Conservation (phyloP, 257 asterid species). For the Penstemon eatonii region DNA sequence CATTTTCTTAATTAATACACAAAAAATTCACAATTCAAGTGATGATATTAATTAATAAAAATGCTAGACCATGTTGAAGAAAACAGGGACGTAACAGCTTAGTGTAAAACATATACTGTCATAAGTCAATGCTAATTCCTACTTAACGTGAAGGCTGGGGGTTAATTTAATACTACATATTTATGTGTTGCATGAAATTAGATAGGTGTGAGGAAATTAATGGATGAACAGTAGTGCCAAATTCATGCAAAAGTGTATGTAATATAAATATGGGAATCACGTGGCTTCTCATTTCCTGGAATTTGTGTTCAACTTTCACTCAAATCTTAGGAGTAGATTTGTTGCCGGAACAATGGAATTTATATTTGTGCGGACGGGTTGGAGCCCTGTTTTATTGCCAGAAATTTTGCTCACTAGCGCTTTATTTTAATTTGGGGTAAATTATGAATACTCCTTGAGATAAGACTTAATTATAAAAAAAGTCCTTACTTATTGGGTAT, state of each 20-base stretch:
- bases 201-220: conserved; percentile 8
- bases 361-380: conserved; percentile 39
- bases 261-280: conserved; percentile 37
- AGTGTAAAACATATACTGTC: no score
- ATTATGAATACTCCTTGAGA: not conserved
- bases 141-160: not conserved
- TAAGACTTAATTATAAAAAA: not conserved
- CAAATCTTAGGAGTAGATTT: conserved; percentile 48
- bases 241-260: conserved; percentile 39
- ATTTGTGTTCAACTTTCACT: conserved; percentile 41
- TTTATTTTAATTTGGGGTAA: not conserved
- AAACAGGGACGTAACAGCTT: conserved; percentile 18
- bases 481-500: not conserved
- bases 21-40: no score
- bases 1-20: not conserved
- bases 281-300: conserved; percentile 67
- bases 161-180: not conserved
- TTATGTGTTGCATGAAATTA: not conserved
- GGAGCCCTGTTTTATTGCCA: conserved; percentile 28
- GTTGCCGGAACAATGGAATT: conserved; percentile 36
- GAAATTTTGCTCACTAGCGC: not conserved
- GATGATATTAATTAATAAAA: not conserved
- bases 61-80: conserved; percentile 22
- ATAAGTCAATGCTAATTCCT: not conserved
- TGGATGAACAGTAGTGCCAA: conserved; percentile 21